These are phyloP conservation scores for Scheffersomyces stipitis DNA, from an alignment of 805 yeast genomes.

Conservation along the genomic window DNA sequence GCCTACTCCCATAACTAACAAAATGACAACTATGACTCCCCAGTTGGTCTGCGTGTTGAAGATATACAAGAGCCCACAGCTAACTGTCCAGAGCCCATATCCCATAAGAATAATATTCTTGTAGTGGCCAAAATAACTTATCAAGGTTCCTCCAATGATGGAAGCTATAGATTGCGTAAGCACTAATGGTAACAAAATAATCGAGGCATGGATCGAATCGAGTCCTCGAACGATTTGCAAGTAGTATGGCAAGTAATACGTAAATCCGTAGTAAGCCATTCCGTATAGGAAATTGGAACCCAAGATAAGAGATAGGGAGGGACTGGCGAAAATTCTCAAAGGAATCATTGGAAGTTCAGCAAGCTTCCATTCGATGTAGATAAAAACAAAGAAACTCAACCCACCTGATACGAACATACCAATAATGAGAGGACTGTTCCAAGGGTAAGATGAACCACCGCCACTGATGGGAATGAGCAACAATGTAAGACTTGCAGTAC, in stretches of 20 bases:
- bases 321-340: slow-evolving; percentile 19
- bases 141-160: slow-evolving; percentile 18
- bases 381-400: slow-evolving; percentile 17
- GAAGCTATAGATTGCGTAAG: slow-evolving; percentile 18
- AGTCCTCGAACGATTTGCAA: slow-evolving; percentile 22
- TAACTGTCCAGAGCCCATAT: slow-evolving; percentile 22
- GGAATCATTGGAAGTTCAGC: slow-evolving; percentile 35
- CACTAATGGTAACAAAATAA: slow-evolving; percentile 25
- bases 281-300: slow-evolving; percentile 27
- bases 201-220: slow-evolving; percentile 18
- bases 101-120: slow-evolving; percentile 17
- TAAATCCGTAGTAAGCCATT: slow-evolving; percentile 22
- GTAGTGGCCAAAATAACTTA: slow-evolving; percentile 18
- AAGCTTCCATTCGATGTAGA: slow-evolving; percentile 27
- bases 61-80: slow-evolving; percentile 21
- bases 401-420: slow-evolving; percentile 18
- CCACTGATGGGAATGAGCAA: slow-evolving; percentile 14
- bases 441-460: slow-evolving; percentile 14
- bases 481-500: slow-evolving; percentile 10
- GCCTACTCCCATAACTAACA: slow-evolving; percentile 20
- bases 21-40: slow-evolving; percentile 24
- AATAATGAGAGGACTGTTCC: slow-evolving; percentile 14
- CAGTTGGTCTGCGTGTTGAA: slow-evolving; percentile 18
- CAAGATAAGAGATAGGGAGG: slow-evolving; percentile 20
- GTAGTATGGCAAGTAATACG: slow-evolving; percentile 25